These are phyloP conservation scores for Ammopiptanthus mongolicus DNA, from an alignment of 306 rosid genomes.

Conservation along the genomic window DNA sequence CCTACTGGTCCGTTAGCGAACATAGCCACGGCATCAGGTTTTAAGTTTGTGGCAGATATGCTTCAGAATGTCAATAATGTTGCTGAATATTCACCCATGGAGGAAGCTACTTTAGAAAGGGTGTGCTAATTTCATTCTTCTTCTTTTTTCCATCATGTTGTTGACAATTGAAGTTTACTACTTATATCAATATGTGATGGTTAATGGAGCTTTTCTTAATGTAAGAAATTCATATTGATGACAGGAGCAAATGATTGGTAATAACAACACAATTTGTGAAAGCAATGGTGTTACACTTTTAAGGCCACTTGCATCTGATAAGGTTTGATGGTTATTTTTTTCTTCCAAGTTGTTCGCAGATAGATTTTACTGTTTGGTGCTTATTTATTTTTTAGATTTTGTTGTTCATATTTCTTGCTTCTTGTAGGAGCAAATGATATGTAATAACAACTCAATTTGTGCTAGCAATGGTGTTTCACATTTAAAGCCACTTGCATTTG, in stretches of 20 bases:
- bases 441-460: no score
- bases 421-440: slow-evolving; percentile 25
- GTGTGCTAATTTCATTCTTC: slow-evolving; percentile 17
- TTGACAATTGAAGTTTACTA: not conserved
- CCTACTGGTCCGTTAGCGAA: slow-evolving; percentile 58
- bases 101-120: slow-evolving; percentile 16
- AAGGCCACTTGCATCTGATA: not conserved
- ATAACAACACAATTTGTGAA: no score
- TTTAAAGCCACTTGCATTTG: no score
- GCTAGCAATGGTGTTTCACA: no score
- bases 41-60: slow-evolving; percentile 58
- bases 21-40: slow-evolving; percentile 59
- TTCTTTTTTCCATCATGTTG: not conserved
- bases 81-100: slow-evolving; percentile 30
- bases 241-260: not conserved
- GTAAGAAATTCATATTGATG: not conserved
- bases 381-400: not conserved
- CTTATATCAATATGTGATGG: not conserved
- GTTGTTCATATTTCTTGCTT: not conserved
- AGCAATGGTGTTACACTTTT: not conserved
- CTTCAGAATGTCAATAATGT: slow-evolving; percentile 8
- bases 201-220: not conserved
- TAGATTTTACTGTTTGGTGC: not conserved
- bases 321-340: no score
- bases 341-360: no score